Evolutionary conservation across 768 basidiomycete genomes (phyloP).

Genomic region (Scleroderma citrinum): DNA sequence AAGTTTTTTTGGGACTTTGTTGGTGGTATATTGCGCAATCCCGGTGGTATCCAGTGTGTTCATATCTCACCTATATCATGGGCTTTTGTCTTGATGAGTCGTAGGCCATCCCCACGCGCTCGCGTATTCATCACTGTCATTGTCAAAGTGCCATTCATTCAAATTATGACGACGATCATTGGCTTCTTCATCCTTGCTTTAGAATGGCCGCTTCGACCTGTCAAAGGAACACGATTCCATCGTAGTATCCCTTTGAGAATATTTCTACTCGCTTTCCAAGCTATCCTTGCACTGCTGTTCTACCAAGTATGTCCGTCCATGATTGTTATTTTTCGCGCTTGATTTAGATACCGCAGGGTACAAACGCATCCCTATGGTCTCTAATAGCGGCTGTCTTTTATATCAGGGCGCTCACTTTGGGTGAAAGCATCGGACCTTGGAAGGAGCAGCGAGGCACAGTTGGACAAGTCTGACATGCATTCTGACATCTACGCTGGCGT

Average conservation of each 20-base stretch:
- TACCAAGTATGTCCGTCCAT: slow-evolving; percentile 60
- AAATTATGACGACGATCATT: slow-evolving; percentile 57
- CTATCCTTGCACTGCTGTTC: slow-evolving; percentile 57
- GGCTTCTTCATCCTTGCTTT: slow-evolving; percentile 55
- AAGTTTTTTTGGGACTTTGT: slow-evolving; percentile 98
- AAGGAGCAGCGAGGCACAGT: slow-evolving; percentile 56
- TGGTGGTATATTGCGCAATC: slow-evolving; percentile 70
- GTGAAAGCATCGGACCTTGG: slow-evolving; percentile 64
- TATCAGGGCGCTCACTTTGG: slow-evolving; percentile 53
- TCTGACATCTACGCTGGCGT: not conserved
- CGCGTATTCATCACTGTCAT: slow-evolving; percentile 67
- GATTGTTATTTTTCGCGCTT: not conserved
- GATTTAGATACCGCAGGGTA: slow-evolving; percentile 48
- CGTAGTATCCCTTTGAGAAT: slow-evolving; percentile 61
- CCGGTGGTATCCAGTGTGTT: slow-evolving; percentile 75
- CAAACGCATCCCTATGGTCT: slow-evolving; percentile 78
- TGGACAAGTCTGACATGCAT: slow-evolving; percentile 51
- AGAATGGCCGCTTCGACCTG: slow-evolving; percentile 62
- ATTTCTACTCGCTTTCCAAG: slow-evolving; percentile 58
- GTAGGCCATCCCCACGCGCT: slow-evolving; percentile 54
- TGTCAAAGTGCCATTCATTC: slow-evolving; percentile 73
- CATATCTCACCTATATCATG: not conserved
- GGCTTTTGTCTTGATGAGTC: not conserved
- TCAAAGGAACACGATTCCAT: slow-evolving; percentile 52
- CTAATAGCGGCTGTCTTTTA: slow-evolving; percentile 68